Base-by-base conservation (phyloP, 768 basidiomycete species). In the Boletellus ananas region DNA sequence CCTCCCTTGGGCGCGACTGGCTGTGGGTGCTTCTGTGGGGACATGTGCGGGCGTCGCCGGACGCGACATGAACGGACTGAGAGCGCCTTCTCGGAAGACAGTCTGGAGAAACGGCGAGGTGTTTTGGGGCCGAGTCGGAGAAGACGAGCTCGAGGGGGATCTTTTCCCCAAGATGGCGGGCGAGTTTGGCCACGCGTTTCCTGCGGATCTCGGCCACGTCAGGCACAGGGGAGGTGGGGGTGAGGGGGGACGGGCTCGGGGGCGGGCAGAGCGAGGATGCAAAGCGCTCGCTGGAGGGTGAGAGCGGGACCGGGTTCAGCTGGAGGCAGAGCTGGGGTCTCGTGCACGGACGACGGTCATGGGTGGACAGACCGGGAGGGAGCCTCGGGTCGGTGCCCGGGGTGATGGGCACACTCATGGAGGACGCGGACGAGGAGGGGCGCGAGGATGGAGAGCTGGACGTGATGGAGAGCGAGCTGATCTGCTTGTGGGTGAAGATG, bases 121-220 rank as follows among this genome's bases (percentile, higher is more conserved):
- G 20, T n/a, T 43, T 58, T 14, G 49, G 18, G 21, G 38, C 13
- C 4, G 47, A 7, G 7, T 55, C 48, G 3, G 62, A 58, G 31
- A 73, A 67, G 38, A 84, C 74, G 21, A 84, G 74, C 57, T 81
- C 80, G 3, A 74, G 61, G 14, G 83, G 83, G 34, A 84, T 69
- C 51, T 74, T 76, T 65, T 83, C 81, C 31, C 83, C 83, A 7
- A 84, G 69, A 20, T 79, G 79, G 37, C 80, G 74, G 2, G 71
- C 61, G 31, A 84, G 71, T 63, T 84, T 84, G 6, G 78, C 80
- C 74, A 83, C 73, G 55, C 77, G 78, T 54, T 69, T 72, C 38
- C 80, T 62, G 17, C 74, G 71, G 16, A 69, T 55, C 52, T 71
- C 72, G 1, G 68, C 57, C 6, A 64, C 50, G 42, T 69, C 58